These are phyloP conservation scores for Aeschynomene evenia DNA, from an alignment of 306 rosid species.

Conservation along the genomic window DNA sequence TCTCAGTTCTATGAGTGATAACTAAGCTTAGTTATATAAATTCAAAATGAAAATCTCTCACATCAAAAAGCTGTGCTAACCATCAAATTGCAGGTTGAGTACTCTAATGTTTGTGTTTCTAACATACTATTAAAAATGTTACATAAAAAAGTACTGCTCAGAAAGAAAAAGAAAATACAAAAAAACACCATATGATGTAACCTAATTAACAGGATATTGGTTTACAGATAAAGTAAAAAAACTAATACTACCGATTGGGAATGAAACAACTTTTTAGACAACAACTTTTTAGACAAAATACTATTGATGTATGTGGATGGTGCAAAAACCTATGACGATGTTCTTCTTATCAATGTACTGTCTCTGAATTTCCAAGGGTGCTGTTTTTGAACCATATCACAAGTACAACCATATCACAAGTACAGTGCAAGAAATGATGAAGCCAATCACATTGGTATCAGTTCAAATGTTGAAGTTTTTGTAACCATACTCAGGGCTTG, in stretches of 20 bases:
- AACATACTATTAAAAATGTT: no score
- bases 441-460: constrained; percentile 2
- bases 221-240: no score
- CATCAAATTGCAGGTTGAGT: no score
- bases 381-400: constrained; percentile 10
- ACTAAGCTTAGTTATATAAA: no score
- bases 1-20: no score
- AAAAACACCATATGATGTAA: not conserved
- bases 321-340: not conserved
- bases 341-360: not conserved
- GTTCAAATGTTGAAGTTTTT: constrained; percentile 74
- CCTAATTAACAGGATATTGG: not conserved
- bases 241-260: not conserved
- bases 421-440: not conserved
- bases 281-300: not conserved
- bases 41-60: no score
- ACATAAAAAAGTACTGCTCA: no score
- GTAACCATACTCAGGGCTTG: constrained; percentile 71
- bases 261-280: not conserved
- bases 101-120: no score
- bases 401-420: constrained; percentile 7
- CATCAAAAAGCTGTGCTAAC: no score
- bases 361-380: not conserved
- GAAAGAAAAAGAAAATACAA: no score
- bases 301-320: not conserved